phyloP scores from a whole-genome alignment of 768 basidiomycete genomes.

The Trametes villosa region DNA sequence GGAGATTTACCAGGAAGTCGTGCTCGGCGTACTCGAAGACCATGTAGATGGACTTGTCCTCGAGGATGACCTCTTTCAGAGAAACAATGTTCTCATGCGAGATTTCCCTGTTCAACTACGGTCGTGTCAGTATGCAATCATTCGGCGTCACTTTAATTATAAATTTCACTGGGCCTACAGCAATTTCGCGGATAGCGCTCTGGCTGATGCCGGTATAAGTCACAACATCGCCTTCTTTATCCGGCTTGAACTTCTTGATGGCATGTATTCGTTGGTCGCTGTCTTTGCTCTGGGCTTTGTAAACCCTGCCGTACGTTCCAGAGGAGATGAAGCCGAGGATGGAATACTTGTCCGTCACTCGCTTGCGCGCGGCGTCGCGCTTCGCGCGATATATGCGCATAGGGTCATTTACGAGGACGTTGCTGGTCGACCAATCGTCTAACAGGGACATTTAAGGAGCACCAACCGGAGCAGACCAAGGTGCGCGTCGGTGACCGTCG shows the following conservation, averaged over 20 bases:
- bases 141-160: too few relatives aligned
- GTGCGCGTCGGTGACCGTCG: neutral
- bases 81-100: conserved; percentile 90
- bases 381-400: conserved; percentile 87
- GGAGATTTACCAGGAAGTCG: conserved; percentile 81
- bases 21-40: conserved; percentile 99
- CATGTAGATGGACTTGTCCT: conserved; percentile 99
- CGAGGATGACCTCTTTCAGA: conserved; percentile 92
- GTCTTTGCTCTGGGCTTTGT: conserved; percentile 87
- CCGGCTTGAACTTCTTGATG: conserved; percentile 99
- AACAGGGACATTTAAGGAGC: conserved; percentile 25
- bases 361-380: conserved; percentile 67
- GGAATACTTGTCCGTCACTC: conserved; percentile 81
- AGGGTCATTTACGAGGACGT: conserved; percentile 59
- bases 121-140: too few relatives aligned
- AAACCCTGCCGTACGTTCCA: conserved; percentile 98
- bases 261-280: conserved; percentile 78
- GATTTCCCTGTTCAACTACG: conserved; percentile 86
- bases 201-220: conserved; percentile 98
- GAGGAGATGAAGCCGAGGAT: conserved; percentile 98
- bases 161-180: too few relatives aligned
- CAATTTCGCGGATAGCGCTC: conserved; percentile 96
- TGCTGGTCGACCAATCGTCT: conserved; percentile 38
- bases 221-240: conserved; percentile 96
- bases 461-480: too few relatives aligned